phyloP scores from a whole-genome alignment of 495 filamentous ascomycete genomes.

The Hypoxylon trugodes region DNA sequence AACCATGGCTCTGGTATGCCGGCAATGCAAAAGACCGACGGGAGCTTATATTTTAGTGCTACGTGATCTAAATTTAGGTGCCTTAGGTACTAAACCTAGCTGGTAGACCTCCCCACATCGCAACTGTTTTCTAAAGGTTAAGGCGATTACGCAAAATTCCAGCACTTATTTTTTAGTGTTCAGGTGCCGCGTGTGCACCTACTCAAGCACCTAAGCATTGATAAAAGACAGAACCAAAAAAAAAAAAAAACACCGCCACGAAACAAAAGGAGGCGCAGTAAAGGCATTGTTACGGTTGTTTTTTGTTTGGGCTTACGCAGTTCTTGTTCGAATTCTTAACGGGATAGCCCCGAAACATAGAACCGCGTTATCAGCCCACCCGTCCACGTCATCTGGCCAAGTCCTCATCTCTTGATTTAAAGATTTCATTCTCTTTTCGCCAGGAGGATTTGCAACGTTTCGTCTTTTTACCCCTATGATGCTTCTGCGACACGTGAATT shows the following conservation, averaged over 20 bases:
- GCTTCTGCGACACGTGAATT: slow-evolving; percentile 5
- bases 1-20: background rate
- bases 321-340: slow-evolving; percentile 6
- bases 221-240: too few species aligned
- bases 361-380: slow-evolving; percentile 22
- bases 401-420: slow-evolving; percentile 12
- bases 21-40: background rate
- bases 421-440: background rate
- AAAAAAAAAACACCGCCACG: slow-evolving; percentile 31
- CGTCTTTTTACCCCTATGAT: slow-evolving; percentile 10
- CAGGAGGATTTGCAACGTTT: background rate
- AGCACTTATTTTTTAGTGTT: too few species aligned
- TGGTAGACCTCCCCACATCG: background rate
- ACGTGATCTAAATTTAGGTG: slow-evolving; percentile 29
- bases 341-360: slow-evolving; percentile 2
- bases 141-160: too few species aligned
- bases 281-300: slow-evolving; percentile 22
- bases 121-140: too few species aligned
- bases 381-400: slow-evolving; percentile 38
- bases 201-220: too few species aligned
- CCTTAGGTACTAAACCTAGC: background rate
- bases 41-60: slow-evolving; percentile 5
- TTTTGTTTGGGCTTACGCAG: slow-evolving; percentile 18
- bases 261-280: slow-evolving; percentile 22
- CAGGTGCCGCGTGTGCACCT: too few species aligned